Base-by-base conservation (phyloP, 139 green algal species). In the Pleodorina starrii region DNA sequence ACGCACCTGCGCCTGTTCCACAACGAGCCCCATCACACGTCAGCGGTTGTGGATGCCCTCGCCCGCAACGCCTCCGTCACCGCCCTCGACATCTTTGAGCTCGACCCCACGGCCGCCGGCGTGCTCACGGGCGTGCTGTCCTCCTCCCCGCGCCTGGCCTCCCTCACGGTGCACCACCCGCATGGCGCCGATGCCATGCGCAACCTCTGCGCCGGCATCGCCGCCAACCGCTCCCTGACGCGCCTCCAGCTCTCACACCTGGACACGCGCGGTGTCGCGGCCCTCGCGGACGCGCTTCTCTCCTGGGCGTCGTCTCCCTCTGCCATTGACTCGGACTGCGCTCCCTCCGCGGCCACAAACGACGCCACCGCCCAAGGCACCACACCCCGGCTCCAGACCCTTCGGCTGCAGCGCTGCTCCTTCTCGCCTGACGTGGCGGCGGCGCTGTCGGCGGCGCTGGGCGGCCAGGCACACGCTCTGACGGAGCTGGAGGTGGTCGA, bases 1-100 rank as follows among this genome's bases (percentile, higher is more conserved):
- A 43, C 7, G 10, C 69, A 54, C 9, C 35, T 88, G 11, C 68
- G 84, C 12, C 68, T 89, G 14, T 89, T 83, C 84, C 84, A 89
- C 71, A 89, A 89, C 29, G 84, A 81, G 27, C 46, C 84, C 0
- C 27, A 59, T 23, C 84, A 89, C 48, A 60, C 84, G 4, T 11
- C 35, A 9, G 69, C 84, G 25, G 48, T 89, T 6, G 11, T 82
- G 16, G 14, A 43, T 1, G 84, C 69, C 3, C 84, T 89, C 1
- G 2, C 5, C 25, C 9, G 10, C 36, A 89, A 89, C 29, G 32
- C 69, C 16, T 74, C 48, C 0, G 69, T 89, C 5, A 74, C 69
- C 5, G 12, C 25, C 23, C 27, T 89, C 0, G 84, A 89, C 84
- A 54, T 81, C 19, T 89, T 46, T 29, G 69, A 89, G 14, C 50